Evolutionary conservation across 2,329 filamentous ascomycete species (phyloP), one percentile per base, ranked within the genome.

Genomic region (Venturia asperata): DNA sequence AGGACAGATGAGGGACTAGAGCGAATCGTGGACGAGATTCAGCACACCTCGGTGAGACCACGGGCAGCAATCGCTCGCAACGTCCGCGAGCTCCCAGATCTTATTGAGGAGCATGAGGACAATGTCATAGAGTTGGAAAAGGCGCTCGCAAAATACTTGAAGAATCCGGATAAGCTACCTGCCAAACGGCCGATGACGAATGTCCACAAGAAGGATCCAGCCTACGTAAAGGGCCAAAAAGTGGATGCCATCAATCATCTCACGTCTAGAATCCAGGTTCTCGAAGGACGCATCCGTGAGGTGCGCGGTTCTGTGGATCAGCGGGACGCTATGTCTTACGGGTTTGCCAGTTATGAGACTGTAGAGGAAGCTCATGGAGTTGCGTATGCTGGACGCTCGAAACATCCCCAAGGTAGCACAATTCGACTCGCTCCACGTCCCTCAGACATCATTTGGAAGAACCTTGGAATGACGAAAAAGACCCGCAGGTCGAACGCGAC

Each of bases 371-470:
- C 94, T 0, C 94, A 99, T 72, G 85, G 85, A 24, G 92, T 96
- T 68, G 94, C 92, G 13, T 96, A 89, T 76, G 84, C 87, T 11
- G 85, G 89, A 27, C 89, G 89, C 66, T 90, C 86, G 61, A 94
- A 94, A 79, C 89, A 88, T 70, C 90, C 91, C 0, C 82, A 90
- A 49, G 91, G 91, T 5, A 87, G 91, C 0, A 89, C 84, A 0
- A 85, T 99, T 65, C 82, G 79, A 6, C 82, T 97, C 17, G 92
- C 94, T 0, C 92, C 94, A 1, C 86, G 87, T 66, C 93, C 94
- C 3, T 91, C 90, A 73, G 93, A 97, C 74, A 85, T 99, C 64
- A 96, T 99, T 69, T 99, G 94, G 94, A 88, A 91, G 74, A 99
- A 99, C 72, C 84, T 99, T 79, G 83, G 86, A 6, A 79, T 97